A percentile compares a stretch with the other conserved stretches of the same genome.
phyloP scores from a whole-genome alignment of 2,329 filamentous ascomycete genomes.

The Xylariaceae sp. region DNA sequence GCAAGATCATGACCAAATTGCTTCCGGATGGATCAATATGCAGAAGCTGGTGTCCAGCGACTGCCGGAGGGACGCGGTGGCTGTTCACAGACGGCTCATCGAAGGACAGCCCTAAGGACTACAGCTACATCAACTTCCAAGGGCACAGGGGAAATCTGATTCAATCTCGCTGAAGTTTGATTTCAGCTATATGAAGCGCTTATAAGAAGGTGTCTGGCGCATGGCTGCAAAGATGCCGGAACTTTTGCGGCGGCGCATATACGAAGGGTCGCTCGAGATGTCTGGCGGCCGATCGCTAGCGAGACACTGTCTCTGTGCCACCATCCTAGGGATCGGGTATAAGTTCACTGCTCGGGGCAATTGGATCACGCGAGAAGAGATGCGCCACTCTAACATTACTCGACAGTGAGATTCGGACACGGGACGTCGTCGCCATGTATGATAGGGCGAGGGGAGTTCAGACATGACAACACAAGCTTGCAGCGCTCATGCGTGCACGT shows the following conservation, averaged over 20 bases:
- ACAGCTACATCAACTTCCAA: too few species aligned
- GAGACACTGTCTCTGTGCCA: background rate
- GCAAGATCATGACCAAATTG: background rate
- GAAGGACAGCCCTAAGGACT: background rate
- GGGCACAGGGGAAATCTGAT: background rate
- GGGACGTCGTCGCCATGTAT: background rate
- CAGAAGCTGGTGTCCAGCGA: background rate
- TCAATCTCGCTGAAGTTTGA: background rate
- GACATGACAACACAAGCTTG: background rate
- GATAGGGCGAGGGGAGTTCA: background rate
- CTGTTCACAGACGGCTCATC: background rate
- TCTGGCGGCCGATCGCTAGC: background rate
- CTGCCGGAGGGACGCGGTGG: background rate
- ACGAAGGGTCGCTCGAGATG: background rate
- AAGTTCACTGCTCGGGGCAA: background rate
- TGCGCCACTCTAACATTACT: background rate
- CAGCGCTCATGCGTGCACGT: background rate
- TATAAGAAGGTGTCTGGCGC: background rate
- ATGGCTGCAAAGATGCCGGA: background rate
- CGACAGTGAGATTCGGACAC: background rate
- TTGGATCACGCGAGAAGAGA: background rate
- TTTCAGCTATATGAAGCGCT: background rate
- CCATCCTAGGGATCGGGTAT: background rate
- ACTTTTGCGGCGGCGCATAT: background rate
- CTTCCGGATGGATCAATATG: background rate